Base-by-base conservation (phyloP, 805 yeast species). In the Metschnikowia aberdeeniae region DNA sequence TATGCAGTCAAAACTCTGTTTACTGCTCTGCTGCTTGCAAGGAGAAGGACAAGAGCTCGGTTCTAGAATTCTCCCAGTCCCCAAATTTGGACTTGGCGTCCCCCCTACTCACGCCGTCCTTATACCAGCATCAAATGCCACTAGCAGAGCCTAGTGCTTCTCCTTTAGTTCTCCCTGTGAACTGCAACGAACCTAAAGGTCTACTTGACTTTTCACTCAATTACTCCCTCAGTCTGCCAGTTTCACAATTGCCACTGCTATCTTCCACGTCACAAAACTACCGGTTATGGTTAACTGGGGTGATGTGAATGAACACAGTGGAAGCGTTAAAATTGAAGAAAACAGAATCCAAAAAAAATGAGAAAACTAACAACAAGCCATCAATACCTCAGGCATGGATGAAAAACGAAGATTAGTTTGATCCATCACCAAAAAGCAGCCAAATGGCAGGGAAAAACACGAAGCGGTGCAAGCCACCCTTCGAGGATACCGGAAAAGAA, bases 51-150 rank as follows among this genome's bases (percentile, higher is more conserved):
- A 72, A 66, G 49, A 53, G 51, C 14, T 61, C 57, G 40, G 56
- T 44, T 20, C 34, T 53, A 6, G 39, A 54, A 11, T 43, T 45
- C 19, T 47, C 55, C 40, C 51, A 55, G 34, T 49, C 50, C 17
- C 27, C 33, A 41, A 50, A 48, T 43, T 47, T 48, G 19, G 62
- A 57, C 43, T 57, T 68, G 44, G 65, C 60, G 3, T 64, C 70
- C 17, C 75, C 75, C 4, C 58, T 70, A 46, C 64, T 71, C 40
- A 64, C 72, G 22, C 72, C 72, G 4, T 57, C 64, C 12, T 51
- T 63, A 43, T 63, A 65, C 52, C 64, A 59, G 36, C 60, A 61
- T 34, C 14, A 31, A 11, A 35, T 56, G 38, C 49, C 49, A n/a
- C 45, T 42, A 40, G 47, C 45, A 2, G 60, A 55, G 24, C 49